Evolutionary conservation across 1,139 yeast genomes (phyloP).

Genomic region (Diutina sp.): DNA sequence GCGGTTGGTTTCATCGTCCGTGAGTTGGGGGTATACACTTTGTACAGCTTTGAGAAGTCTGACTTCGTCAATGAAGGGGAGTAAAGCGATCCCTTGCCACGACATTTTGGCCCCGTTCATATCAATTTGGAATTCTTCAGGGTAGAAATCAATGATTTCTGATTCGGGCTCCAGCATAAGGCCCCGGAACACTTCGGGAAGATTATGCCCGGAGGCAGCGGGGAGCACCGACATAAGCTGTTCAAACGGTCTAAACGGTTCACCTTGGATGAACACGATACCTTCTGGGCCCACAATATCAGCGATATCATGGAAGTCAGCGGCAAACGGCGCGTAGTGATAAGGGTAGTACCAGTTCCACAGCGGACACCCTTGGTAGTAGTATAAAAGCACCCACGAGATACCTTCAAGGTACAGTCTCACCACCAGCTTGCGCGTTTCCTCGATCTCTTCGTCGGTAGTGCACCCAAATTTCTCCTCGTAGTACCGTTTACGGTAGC

Average conservation of each 20-base stretch:
- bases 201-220: conserved; percentile 70
- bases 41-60: conserved; percentile 61
- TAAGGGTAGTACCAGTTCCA: conserved; percentile 91
- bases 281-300: conserved; percentile 13
- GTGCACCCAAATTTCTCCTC: conserved; percentile 64
- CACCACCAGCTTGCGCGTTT: conserved; percentile 38
- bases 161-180: conserved; percentile 85
- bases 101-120: conserved; percentile 90
- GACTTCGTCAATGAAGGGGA: conserved; percentile 82
- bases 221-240: conserved; percentile 98
- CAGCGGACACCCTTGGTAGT: conserved; percentile 80
- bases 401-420: conserved; percentile 84
- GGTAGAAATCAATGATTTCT: conserved; percentile 85
- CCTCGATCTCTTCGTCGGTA: conserved; percentile 38
- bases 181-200: conserved; percentile 68
- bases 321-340: conserved; percentile 88
- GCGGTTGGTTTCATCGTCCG: conserved; percentile 59
- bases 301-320: conserved; percentile 52
- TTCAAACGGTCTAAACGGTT: conserved; percentile 86
- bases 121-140: conserved; percentile 79
- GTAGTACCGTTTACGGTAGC: conserved; percentile 35
- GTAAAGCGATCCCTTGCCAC: conserved; percentile 97
- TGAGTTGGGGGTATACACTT: conserved; percentile 46
- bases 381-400: conserved; percentile 90
- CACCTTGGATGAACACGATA: conserved; percentile 56